These are phyloP conservation scores for Dichotomopilus funicola DNA, from an alignment of 2,329 filamentous ascomycete genomes.

Conservation along the genomic window DNA sequence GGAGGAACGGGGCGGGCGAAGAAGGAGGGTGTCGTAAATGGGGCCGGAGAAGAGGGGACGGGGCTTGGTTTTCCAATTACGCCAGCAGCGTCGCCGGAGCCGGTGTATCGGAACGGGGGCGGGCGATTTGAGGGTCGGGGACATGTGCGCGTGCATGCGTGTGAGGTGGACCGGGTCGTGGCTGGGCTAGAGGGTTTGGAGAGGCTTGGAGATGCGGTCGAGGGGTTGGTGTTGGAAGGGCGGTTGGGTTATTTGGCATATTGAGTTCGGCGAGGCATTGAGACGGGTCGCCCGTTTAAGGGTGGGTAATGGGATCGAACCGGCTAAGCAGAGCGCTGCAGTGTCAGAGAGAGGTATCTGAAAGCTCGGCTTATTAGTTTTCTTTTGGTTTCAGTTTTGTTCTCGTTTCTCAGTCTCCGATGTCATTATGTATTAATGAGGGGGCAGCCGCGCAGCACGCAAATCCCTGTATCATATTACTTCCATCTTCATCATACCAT, in stretches of 20 bases:
- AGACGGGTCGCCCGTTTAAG: background rate
- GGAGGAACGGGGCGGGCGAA: background rate
- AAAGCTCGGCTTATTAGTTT: no score
- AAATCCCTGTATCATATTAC: no score
- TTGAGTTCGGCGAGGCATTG: no score
- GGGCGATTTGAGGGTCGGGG: conserved; percentile 3
- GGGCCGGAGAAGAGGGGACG: background rate
- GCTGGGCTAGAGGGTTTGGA: conserved; percentile 16
- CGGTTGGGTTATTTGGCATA: conserved; percentile 23
- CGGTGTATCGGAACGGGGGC: background rate
- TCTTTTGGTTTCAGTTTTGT: no score
- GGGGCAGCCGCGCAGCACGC: no score
- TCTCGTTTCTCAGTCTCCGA: no score
- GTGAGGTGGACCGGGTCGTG: conserved; percentile 18
- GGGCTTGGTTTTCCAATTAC: conserved; percentile 7
- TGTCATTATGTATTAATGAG: no score
- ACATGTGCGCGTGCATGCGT: conserved; percentile 11
- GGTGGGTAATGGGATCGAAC: background rate
- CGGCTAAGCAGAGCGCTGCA: no score
- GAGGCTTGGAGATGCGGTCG: conserved; percentile 17
- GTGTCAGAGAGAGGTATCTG: no score
- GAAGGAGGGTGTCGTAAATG: background rate
- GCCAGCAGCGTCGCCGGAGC: conserved; percentile 23
- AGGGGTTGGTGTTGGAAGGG: conserved; percentile 27
- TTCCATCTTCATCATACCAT: no score